These are phyloP conservation scores for Backusella australiensis DNA, from an alignment of 192 early-diverging fungal species.

Conservation along the genomic window DNA sequence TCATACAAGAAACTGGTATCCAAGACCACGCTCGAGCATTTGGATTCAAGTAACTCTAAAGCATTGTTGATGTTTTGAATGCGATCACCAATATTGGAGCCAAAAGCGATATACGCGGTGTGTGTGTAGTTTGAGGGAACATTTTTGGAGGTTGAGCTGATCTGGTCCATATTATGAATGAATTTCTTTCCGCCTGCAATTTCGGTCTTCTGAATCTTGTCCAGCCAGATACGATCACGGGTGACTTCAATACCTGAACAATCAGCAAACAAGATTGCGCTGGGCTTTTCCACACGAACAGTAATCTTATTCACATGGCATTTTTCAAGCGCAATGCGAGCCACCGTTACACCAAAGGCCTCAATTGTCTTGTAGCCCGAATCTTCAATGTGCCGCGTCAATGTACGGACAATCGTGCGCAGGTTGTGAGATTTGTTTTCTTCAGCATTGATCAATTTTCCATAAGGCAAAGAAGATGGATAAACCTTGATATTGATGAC, in stretches of 20 bases:
- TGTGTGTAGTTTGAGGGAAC: conserved; percentile 47
- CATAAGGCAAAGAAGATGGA: conserved; percentile 36
- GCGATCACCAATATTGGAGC: conserved; percentile 89
- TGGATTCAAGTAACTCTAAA: conserved; percentile 50
- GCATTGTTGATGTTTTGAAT: conserved; percentile 76
- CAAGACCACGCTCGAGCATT: conserved; percentile 47
- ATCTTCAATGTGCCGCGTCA: conserved; percentile 78
- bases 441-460: conserved; percentile 41
- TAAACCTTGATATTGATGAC: conserved; percentile 78
- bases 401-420: conserved; percentile 82
- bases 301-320: conserved; percentile 89
- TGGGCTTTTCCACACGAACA: conserved; percentile 92
- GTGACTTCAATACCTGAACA: conserved; percentile 91
- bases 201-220: conserved; percentile 16
- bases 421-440: conserved; percentile 79
- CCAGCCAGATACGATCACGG: conserved; percentile 49
- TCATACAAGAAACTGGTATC: conserved; percentile 98
- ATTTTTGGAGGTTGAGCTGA: conserved; percentile 17
- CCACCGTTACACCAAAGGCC: conserved; percentile 83
- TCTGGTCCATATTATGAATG: not conserved
- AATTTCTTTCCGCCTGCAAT: conserved; percentile 22
- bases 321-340: conserved; percentile 70
- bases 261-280: conserved; percentile 88
- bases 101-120: conserved; percentile 79
- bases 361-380: conserved; percentile 95